Evolutionary conservation across 2,329 filamentous ascomycete species (phyloP), one percentile per base, ranked within the genome.

Genomic region (Pseudogymnoascus sp.): DNA sequence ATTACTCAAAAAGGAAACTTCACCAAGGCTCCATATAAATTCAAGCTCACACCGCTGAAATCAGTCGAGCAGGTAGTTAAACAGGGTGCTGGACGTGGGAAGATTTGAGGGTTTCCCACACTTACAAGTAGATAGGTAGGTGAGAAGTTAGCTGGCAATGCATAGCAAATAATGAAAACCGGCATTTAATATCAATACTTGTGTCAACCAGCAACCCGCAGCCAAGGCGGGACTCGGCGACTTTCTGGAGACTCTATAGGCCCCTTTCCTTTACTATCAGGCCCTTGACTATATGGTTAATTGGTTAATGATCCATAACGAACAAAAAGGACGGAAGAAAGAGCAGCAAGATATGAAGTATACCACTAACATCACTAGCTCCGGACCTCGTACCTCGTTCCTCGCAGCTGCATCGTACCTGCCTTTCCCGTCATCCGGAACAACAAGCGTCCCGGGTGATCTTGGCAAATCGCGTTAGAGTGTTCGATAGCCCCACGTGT

Each of bases 1-100:
- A 82, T 84, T 34, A 84, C 81, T 0, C 78, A 77, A 67, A 75
- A 78, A 4, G 82, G 81, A 2, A 75, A 77, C 62, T 82, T 84
- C 65, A 78, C 76, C 3, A 75, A 76, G 69, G 80, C 78, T 13
- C 51, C 51, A 10, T 57, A 57, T 21, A 13, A 11, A 2, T 57
- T 13, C 16, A 34, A n/a, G 4, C 51, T 57, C 25, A 57, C 51
- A 6, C 8, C n/a, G 10, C 10, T 57, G 51, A 16, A n/a, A 34
- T 34, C 25, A 11, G 51, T 57, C 8, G 51, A 57, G 51, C 6
- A 34, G 8, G 2, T 57, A n/a, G 51, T 57, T 6, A 57, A 57
- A 11, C 8, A 4, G 0, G 6, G 51, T 34, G 51, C 51, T 57
- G 51, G 51, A 19, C 23, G 13, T 34, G 51, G 51, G 13, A 57